Conservation (phyloP, 768 basidiomycete genomes). For the Tricholoma hemisulphureum region DNA sequence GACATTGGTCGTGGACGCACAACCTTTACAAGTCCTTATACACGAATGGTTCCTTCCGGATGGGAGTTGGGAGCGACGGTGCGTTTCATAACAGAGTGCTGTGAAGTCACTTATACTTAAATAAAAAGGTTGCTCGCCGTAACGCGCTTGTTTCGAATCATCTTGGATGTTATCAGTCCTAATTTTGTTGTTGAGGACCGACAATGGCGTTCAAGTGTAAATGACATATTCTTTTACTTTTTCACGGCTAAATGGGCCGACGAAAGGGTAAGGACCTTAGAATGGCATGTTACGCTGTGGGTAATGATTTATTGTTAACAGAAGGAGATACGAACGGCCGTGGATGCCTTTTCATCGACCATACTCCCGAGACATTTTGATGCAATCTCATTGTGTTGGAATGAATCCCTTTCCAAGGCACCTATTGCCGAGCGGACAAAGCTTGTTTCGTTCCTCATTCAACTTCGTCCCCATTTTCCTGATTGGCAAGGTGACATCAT, state of each 20-base stretch:
- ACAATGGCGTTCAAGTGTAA: constrained; percentile 65
- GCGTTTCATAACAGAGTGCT: constrained; percentile 10
- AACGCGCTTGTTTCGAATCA: constrained; percentile 59
- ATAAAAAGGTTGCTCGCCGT: constrained; percentile 47
- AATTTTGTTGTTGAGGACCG: constrained; percentile 60
- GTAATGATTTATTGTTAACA: constrained; percentile 24
- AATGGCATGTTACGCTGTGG: neutral
- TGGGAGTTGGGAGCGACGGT: constrained; percentile 53
- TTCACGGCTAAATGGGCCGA: constrained; percentile 67
- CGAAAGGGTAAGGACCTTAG: constrained; percentile 42
- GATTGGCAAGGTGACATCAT: constrained; percentile 55
- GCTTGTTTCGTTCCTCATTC: constrained; percentile 62
- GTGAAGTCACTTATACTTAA: neutral
- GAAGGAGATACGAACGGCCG: constrained; percentile 68
- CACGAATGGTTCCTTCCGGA: constrained; percentile 36
- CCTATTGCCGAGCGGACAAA: constrained; percentile 56
- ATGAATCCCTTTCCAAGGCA: constrained; percentile 54
- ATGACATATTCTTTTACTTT: constrained; percentile 56
- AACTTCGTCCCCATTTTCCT: constrained; percentile 67
- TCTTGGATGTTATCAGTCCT: constrained; percentile 64
- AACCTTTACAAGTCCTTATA: constrained; percentile 57
- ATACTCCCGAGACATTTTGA: constrained; percentile 66
- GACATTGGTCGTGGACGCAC: constrained; percentile 58
- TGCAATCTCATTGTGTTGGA: constrained; percentile 66
- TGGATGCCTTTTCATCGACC: constrained; percentile 55